Percentiles rank a stretch among this genome's conserved stretches.
phyloP scores from a whole-genome alignment of 345 rosid species.

The Eucalyptus lansdowneana region DNA sequence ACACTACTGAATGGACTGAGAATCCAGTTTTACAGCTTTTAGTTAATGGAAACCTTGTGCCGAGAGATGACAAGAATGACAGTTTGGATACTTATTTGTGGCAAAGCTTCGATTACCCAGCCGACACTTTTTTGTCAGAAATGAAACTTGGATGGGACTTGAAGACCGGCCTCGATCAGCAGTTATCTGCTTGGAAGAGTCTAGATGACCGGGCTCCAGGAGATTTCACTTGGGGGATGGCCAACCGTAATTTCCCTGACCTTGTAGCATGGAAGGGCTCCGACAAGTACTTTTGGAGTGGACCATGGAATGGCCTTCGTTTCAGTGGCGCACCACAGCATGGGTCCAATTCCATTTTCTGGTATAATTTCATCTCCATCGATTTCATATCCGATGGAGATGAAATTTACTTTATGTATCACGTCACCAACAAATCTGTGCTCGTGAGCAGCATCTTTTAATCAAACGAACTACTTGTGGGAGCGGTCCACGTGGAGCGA shows the following conservation, averaged over 20 bases:
- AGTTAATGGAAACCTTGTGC: conserved; percentile 33
- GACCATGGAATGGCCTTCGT: conserved; percentile 27
- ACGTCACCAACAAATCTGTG: not conserved
- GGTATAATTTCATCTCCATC: too few species aligned
- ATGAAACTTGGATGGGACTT: conserved; percentile 30
- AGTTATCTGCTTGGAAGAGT: conserved; percentile 17
- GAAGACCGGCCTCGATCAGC: not conserved
- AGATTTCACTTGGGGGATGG: not conserved
- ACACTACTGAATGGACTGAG: not conserved
- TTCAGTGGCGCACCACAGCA: conserved; percentile 10
- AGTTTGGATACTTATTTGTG: not conserved
- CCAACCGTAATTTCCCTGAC: conserved; percentile 14
- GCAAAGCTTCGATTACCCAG: conserved; percentile 39
- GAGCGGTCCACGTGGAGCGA: not conserved
- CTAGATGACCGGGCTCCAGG: conserved; percentile 14
- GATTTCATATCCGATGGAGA: not conserved
- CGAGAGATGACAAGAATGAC: not conserved
- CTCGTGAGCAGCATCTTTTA: not conserved
- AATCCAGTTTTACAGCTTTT: conserved; percentile 18
- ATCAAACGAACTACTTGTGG: not conserved
- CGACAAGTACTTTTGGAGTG: not conserved
- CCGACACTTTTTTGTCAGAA: conserved; percentile 18
- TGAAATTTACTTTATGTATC: conserved; percentile 3
- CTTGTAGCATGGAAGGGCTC: not conserved
- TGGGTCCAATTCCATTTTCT: not conserved